phyloP scores from a whole-genome alignment of 805 yeast species.

The Yarrowia sp. region DNA sequence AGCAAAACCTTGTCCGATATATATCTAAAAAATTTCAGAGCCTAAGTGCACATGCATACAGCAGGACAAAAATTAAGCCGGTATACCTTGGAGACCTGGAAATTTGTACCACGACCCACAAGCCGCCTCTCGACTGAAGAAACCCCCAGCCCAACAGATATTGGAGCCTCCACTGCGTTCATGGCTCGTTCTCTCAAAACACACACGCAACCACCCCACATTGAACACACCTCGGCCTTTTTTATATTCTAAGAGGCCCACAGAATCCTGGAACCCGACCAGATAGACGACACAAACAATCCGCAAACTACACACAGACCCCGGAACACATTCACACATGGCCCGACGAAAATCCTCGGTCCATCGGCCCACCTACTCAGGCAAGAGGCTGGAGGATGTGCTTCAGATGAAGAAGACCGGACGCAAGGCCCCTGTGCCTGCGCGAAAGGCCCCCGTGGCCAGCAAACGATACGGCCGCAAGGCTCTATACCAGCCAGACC shows the following conservation, averaged over 20 bases:
- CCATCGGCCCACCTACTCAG: constrained; percentile 25
- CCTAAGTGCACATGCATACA: constrained; percentile 21
- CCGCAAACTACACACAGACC: not conserved
- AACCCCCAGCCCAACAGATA: not conserved
- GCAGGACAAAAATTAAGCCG: constrained; percentile 10
- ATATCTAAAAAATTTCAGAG: constrained; percentile 25
- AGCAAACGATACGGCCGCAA: constrained; percentile 20
- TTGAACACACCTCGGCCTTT: constrained; percentile 12
- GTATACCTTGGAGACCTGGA: not conserved
- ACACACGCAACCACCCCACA: constrained; percentile 11
- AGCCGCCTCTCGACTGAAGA: no score
- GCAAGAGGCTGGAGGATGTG: constrained; percentile 21
- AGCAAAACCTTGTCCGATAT: constrained; percentile 21
- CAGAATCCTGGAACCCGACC: not conserved
- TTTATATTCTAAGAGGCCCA: constrained; percentile 16
- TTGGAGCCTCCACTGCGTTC: constrained; percentile 23
- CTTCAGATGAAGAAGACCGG: constrained; percentile 14
- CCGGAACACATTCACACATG: not conserved
- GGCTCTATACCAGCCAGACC: not conserved
- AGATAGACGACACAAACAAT: not conserved
- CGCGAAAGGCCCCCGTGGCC: constrained; percentile 10
- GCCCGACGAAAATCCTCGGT: constrained; percentile 25
- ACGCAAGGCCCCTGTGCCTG: constrained; percentile 9
- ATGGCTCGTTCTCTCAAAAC: constrained; percentile 6
- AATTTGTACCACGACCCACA: not conserved